A percentile compares a stretch with the other conserved stretches of the same genome.
phyloP scores from a whole-genome alignment of 179 eudicot species.

The Heliamphora pulchella region DNA sequence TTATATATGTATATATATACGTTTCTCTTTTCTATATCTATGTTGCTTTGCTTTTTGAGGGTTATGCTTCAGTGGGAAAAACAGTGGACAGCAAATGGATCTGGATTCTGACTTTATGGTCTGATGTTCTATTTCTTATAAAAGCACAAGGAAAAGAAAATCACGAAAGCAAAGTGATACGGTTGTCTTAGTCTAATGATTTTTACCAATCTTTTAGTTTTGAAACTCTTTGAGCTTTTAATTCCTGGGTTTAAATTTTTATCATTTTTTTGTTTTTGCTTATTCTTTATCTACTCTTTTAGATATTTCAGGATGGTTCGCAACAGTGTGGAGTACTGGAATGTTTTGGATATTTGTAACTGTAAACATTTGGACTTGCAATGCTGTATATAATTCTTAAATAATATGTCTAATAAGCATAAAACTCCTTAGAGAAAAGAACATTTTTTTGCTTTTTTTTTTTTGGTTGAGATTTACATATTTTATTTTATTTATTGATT shows the following conservation, averaged over 20 bases:
- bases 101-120: background rate
- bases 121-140: background rate
- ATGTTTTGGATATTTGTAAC: background rate
- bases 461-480: background rate
- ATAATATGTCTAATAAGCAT: background rate
- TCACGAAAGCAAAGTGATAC: background rate
- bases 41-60: background rate
- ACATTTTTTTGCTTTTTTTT: too few relatives aligned
- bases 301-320: background rate
- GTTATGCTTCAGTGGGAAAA: background rate
- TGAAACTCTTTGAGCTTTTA: too few relatives aligned
- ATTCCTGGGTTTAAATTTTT: background rate
- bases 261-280: too few relatives aligned
- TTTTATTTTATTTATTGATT: background rate
- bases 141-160: background rate
- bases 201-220: too few relatives aligned
- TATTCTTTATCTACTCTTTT: background rate
- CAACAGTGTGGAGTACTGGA: background rate
- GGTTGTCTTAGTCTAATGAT: background rate
- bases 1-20: too few relatives aligned
- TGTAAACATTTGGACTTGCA: background rate
- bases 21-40: background rate
- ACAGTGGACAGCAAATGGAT: background rate
- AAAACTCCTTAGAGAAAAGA: background rate
- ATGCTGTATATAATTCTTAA: background rate